Evolutionary conservation across 805 yeast genomes (phyloP), one percentile per base, ranked within the genome.

Genomic region (Wickerhamiella dianesei): DNA sequence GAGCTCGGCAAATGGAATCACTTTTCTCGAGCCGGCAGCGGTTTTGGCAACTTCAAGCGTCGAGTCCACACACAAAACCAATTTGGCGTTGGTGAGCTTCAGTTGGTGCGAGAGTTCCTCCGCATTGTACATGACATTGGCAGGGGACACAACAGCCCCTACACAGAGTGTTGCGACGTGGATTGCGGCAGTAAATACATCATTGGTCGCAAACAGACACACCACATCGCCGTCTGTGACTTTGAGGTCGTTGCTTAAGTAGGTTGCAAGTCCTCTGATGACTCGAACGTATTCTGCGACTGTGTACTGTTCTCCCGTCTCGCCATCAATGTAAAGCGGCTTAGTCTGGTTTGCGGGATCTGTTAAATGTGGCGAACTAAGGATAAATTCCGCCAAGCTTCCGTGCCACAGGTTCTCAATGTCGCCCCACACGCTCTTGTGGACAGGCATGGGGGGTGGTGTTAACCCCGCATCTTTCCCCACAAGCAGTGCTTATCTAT

Each of bases 61-160:
- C 17, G 19, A 14, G 16, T 17, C 39, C 17, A 36, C 39, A 14
- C 37, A 37, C 9, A 44, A 19, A 17, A 44, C 14, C n/a, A 44
- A n/a, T 14, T 37, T 21, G 12, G 47, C 37, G 3, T 37, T n/a
- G 3, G 21, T 35, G 2, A 44, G 21, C 25, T 37, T 35, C 14
- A 59, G 20, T 40, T 60, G 63, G 44, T 54, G 53, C 3, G 53
- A 50, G 14, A 60, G 45, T 46, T 61, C 65, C 6, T 49, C 46
- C 14, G 55, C 47, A 18, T 49, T 58, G 51, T 60, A 62, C 17
- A 52, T 56, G 4, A 58, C 52, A 18, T 59, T 60, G 2, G 61
- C 61, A 5, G 65, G 65, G 3, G 58, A 48, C 9, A 61, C 54
- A 16, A 58, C 47, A 2, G 59, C 65, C 1, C 64, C 64, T 12